Evolutionary conservation across 441 rosid species (phyloP).

Genomic region (Biscutella laevigata): DNA sequence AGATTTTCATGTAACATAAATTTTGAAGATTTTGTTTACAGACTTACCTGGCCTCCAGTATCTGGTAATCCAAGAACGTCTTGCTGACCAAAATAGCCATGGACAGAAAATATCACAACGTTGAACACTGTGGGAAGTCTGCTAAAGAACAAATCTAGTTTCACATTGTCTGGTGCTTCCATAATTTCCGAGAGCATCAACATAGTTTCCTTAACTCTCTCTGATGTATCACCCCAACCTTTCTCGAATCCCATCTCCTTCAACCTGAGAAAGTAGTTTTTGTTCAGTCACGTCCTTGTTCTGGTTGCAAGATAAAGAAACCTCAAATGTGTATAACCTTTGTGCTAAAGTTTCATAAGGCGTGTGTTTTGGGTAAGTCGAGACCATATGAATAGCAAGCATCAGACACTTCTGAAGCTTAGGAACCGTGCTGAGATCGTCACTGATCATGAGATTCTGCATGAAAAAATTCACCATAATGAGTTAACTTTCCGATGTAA

Average conservation of each 20-base stretch:
- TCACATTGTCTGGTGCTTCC: conserved; percentile 60
- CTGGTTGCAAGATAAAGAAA: background rate
- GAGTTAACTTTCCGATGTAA: background rate
- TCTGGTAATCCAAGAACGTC: conserved; percentile 92
- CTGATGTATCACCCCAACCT: conserved; percentile 85
- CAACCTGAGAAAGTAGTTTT: conserved; percentile 35
- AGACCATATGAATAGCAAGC: conserved; percentile 38
- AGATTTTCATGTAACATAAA: background rate
- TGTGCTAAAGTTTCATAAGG: conserved; percentile 50
- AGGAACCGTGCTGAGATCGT: conserved; percentile 39
- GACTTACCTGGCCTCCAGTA: conserved; percentile 79
- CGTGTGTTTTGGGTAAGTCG: conserved; percentile 42
- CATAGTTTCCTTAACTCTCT: conserved; percentile 61
- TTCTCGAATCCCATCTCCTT: conserved; percentile 71
- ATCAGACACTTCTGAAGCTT: conserved; percentile 58
- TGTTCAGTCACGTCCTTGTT: background rate
- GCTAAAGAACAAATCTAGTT: conserved; percentile 50
- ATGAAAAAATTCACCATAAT: background rate
- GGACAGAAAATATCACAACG: conserved; percentile 80
- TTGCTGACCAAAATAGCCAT: conserved; percentile 85
- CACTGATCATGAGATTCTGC: conserved; percentile 72
- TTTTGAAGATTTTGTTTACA: background rate
- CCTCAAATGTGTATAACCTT: conserved; percentile 28
- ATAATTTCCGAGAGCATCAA: conserved; percentile 53
- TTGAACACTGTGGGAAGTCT: conserved; percentile 72